phyloP scores from a whole-genome alignment of 352 stramenopile species.

The Phytopythium delawarense region DNA sequence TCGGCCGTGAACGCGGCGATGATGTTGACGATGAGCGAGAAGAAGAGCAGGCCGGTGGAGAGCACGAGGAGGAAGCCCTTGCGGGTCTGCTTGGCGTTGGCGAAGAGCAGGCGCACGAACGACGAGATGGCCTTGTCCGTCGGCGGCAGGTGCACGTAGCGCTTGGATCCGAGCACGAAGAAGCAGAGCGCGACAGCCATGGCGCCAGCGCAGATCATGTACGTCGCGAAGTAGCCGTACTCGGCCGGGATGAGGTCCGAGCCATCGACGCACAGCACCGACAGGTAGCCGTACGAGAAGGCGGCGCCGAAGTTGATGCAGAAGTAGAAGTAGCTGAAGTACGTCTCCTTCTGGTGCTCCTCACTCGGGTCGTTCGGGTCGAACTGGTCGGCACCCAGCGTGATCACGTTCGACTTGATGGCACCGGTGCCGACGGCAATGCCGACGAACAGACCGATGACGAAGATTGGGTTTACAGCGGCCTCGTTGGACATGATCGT shows the following conservation, averaged over 20 bases:
- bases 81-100: slow-evolving; percentile 14
- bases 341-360: slow-evolving; percentile 50
- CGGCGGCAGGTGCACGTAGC: slow-evolving; percentile 43
- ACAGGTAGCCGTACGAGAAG: slow-evolving; percentile 78
- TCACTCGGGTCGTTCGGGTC: slow-evolving; percentile 40
- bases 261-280: slow-evolving; percentile 74
- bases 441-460: slow-evolving; percentile 49
- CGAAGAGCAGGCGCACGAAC: slow-evolving; percentile 25
- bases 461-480: slow-evolving; percentile 41
- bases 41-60: slow-evolving; percentile 25
- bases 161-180: slow-evolving; percentile 35
- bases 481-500: slow-evolving; percentile 27
- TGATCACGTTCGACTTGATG: slow-evolving; percentile 66
- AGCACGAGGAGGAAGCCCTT: slow-evolving; percentile 26
- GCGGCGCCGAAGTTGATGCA: slow-evolving; percentile 62
- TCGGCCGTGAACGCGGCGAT: slow-evolving; percentile 40
- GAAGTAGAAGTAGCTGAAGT: slow-evolving; percentile 85
- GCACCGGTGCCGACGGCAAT: slow-evolving; percentile 39
- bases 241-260: slow-evolving; percentile 39
- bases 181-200: slow-evolving; percentile 33
- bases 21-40: slow-evolving; percentile 44
- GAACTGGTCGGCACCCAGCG: slow-evolving; percentile 59
- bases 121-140: slow-evolving; percentile 38
- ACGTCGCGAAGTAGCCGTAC: slow-evolving; percentile 30
- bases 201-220: slow-evolving; percentile 43